phyloP scores from a whole-genome alignment of 202 grass and related monocot genomes.

The Panicum virgatum region DNA sequence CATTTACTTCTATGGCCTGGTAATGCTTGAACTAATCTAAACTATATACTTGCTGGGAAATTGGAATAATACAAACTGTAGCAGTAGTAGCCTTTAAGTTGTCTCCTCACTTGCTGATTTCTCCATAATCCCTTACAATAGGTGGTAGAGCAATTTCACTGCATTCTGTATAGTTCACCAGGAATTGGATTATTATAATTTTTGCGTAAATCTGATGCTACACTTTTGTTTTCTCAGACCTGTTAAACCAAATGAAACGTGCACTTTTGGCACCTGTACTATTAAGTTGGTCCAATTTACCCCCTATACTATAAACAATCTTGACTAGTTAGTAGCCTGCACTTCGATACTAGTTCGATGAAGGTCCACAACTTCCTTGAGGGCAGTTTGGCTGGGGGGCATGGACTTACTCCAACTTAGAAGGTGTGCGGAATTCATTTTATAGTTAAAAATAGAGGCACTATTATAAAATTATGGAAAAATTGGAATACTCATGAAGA shows the following conservation, averaged over 20 bases:
- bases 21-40: background rate
- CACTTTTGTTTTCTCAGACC: background rate
- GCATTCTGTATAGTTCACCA: background rate
- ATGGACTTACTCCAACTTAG: background rate
- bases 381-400: background rate
- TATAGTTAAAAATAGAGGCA: too few species aligned
- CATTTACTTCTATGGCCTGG: slow-evolving; percentile 42
- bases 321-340: too few species aligned
- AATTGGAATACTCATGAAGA: too few species aligned
- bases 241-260: background rate
- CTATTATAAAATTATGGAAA: too few species aligned
- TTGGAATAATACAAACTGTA: background rate
- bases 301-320: too few species aligned
- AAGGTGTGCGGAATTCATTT: too few species aligned
- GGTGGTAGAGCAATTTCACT: too few species aligned
- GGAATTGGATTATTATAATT: background rate
- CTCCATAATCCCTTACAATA: background rate
- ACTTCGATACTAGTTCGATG: background rate
- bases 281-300: too few species aligned
- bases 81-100: background rate
- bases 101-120: background rate
- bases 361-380: background rate
- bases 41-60: background rate
- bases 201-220: background rate
- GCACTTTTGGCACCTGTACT: background rate